phyloP scores from a whole-genome alignment of 352 stramenopile species.

The Phytophthora agathidicida region DNA sequence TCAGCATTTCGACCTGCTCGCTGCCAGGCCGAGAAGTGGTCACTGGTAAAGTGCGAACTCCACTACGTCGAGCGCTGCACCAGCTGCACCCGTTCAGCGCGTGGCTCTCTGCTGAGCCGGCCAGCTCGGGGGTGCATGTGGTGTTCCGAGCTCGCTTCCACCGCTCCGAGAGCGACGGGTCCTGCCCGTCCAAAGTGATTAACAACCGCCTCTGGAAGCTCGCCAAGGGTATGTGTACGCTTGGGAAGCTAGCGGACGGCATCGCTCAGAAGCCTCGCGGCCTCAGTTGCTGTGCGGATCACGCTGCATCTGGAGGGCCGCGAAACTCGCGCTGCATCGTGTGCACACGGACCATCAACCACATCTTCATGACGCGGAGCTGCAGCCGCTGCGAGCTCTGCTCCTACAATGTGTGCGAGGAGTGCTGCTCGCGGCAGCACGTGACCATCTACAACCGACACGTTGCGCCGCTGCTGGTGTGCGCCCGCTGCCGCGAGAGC shows the following conservation, averaged over 20 bases:
- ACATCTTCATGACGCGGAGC: slow-evolving; percentile 27
- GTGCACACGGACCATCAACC: slow-evolving; percentile 22
- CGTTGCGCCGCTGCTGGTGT: slow-evolving; percentile 32
- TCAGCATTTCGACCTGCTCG: slow-evolving; percentile 34
- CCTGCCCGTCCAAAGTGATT: slow-evolving; percentile 31
- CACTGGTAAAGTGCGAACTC: slow-evolving; percentile 22
- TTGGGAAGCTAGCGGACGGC: slow-evolving; percentile 25
- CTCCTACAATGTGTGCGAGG: slow-evolving; percentile 34
- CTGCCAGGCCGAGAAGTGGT: slow-evolving; percentile 27
- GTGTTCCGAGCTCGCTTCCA: slow-evolving; percentile 30
- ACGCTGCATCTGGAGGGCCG: neutral
- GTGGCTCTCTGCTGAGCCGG: slow-evolving; percentile 33
- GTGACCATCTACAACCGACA: slow-evolving; percentile 44
- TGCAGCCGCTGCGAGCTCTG: slow-evolving; percentile 35
- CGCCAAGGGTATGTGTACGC: slow-evolving; percentile 30
- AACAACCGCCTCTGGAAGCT: slow-evolving; percentile 30
- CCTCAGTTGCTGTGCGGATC: slow-evolving; percentile 1
- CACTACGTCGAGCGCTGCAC: slow-evolving; percentile 17
- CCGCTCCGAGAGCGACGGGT: slow-evolving; percentile 21
- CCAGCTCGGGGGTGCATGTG: slow-evolving; percentile 25
- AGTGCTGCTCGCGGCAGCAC: slow-evolving; percentile 35
- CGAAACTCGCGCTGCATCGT: slow-evolving; percentile 45
- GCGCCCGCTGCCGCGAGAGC: slow-evolving; percentile 32
- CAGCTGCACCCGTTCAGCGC: slow-evolving; percentile 32
- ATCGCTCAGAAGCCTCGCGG: neutral